Evolutionary conservation across 495 filamentous ascomycete species (phyloP), one percentile per base, ranked within the genome.

Genomic region (Hypoxylon crocopeplum): DNA sequence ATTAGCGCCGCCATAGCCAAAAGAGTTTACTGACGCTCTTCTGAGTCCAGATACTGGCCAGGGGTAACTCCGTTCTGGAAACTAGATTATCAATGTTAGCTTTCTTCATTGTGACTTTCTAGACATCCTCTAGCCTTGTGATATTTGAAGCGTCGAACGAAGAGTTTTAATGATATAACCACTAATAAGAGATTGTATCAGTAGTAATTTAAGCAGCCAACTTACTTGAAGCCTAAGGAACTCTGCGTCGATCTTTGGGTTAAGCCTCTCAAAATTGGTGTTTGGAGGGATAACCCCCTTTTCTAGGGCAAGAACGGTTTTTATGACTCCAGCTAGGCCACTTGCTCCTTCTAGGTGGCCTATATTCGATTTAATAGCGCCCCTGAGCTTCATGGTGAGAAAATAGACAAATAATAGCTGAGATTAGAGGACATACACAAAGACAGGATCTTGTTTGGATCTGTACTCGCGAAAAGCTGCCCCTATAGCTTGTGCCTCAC

Each of bases 1-100:
- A 55, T 86, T 86, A 7, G 79, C 61, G 1, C 84, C 84, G 0
- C 84, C 84, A 55, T 73, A 84, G 2, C 85, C 84, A 47, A 82
- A 85, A n/a, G 72, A 81, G 54, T 82, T 86, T 12, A 86, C 63
- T 1, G 73, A 77, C 2, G 73, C 73, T 29, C 82, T 67, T 0
- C 77, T 70, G 0, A 74, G 57, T 1, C 66, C 67, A 25, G 41
- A 38, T 24, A 5, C 44, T 34, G 74, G 69, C 33, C 69, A 64
- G 2, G 29, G 19, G 15, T 41, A 16, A 8, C 3, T 15, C 2
- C n/a, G 38, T 7, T 24, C 5, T 7, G 36, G 52, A 17, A 45
- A 63, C 64, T 37, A 65, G 4, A 19, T 5, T 7, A 13, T n/a
- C 7, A 17, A 10, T 19, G 6, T 38, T 3, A 38, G 32, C 12